Base-by-base conservation (phyloP, 352 stramenopile genomes). In the Globisporangium solare region DNA sequence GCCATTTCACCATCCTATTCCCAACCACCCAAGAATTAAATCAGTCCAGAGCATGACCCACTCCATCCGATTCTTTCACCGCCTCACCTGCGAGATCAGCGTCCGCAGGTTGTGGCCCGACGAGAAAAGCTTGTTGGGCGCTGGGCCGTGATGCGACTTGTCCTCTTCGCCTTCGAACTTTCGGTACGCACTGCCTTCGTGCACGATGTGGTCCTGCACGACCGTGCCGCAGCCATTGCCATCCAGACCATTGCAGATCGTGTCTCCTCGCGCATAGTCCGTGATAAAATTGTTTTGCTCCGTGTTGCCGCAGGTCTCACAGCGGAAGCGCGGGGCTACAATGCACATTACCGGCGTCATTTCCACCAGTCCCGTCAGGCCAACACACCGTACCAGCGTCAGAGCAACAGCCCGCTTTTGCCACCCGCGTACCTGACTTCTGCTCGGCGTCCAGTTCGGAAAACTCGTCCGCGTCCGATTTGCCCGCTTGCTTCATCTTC, bases 151-250 rank as follows among this genome's bases (percentile, higher is more conserved):
- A 70, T 99, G 96, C 41, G 94, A 98, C 55, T 97, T 96, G 75
- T 99, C 94, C 43, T 97, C 91, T 77, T 99, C 94, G 43, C 92
- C 96, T 74, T 98, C 92, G 76, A 99, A 99, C 68, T 99, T 98
- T 41, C 96, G 84, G 75, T 95, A 98, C 53, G 92, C 87, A 22
- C 86, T 96, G 54, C 96, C 94, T 84, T 99, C 96, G 63, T 98
- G 93, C 69, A 98, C 95, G 35, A 98, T 93, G 54, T 96, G 94
- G 68, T 98, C 94, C 59, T 95, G 87, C 22, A 97, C 92, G 27
- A 99, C 94, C 0, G 86, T 98, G 17, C 96, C 94, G 63, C 94
- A 99, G 43, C 80, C 79, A 45, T 86, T 93, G 40, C 94, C 85
- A 55, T 95, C 85, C 31, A 89, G 53, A 8, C 85, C 85, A 63